These are phyloP conservation scores for Croton setiger DNA, from an alignment of 441 rosid species.

Conservation along the genomic window DNA sequence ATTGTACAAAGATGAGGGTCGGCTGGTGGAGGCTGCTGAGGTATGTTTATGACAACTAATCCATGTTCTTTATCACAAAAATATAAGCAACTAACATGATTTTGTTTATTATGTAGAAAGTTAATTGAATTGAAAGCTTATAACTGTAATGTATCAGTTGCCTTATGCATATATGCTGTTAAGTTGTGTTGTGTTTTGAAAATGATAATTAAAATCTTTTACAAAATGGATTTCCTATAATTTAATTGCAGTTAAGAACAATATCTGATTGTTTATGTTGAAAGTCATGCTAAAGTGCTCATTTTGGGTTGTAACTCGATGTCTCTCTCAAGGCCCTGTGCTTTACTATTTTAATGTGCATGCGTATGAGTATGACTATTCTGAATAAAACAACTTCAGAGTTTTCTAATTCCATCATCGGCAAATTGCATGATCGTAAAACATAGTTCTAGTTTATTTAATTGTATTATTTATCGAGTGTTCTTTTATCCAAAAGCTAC, in stretches of 20 bases:
- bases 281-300: too few relatives aligned
- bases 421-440: not conserved
- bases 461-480: not conserved
- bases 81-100: not conserved
- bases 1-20: conserved; percentile 93
- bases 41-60: conserved; percentile 37
- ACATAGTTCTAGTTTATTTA: not conserved
- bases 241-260: too few relatives aligned
- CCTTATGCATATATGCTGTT: not conserved
- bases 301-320: not conserved
- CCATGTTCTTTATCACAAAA: not conserved
- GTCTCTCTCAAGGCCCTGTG: not conserved
- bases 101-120: not conserved
- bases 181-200: not conserved
- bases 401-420: not conserved
- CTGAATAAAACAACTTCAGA: not conserved
- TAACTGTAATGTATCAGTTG: not conserved
- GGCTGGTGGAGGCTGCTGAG: conserved; percentile 92
- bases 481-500: not conserved
- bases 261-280: too few relatives aligned
- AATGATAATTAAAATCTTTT: not conserved
- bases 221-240: not conserved
- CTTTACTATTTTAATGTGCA: not conserved
- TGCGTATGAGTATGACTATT: not conserved
- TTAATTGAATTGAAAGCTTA: not conserved